Base-by-base conservation (phyloP, 2,329 filamentous ascomycete species). In the Pseudogymnoascus pannorum region DNA sequence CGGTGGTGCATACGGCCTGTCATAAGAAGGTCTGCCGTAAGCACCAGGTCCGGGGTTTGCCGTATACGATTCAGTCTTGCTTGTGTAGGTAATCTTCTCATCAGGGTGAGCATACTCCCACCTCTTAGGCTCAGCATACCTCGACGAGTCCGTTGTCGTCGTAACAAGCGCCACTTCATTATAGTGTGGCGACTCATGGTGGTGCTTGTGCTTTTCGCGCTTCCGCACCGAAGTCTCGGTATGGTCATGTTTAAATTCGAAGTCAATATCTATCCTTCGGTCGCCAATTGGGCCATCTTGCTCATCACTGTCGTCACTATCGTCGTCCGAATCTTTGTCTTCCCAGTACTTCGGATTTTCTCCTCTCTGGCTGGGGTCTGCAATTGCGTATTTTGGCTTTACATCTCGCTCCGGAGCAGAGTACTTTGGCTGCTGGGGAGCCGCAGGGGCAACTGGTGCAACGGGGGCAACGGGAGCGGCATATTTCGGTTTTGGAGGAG, bases 101-200 rank as follows among this genome's bases (percentile, higher is more conserved):
- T 72, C 72, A 0, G 72, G 65, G 57, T 71, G 71, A 36, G 73
- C 73, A 60, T 79, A 75, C 51, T 78, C 74, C 69, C 72, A 71
- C 44, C 69, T 64, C 54, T 67, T 65, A 0, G 71, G 67, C 20
- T 74, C 69, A 1, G 69, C 68, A 58, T 74, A 73, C 16, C 48
- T 54, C 48, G 48, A 54, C 4, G 48, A 54, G 24, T 31, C 48
- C 9, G 48, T 54, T 33, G 48, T 54, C n/a, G 44, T 54, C n/a
- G 48, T 54, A 31, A 54, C 26, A 8, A 54, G 48, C 9, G 48
- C 48, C 16, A 54, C 48, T 14, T 54, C 48, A 16, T 54, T 54
- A 9, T 12, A 54, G 5, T 54, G 11, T 18, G 48, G 48, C 26
- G 48, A 54, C 26, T 54, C 48, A 16, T 54, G 48, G 44, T 31